A percentile compares a stretch with the other conserved stretches of the same genome.
Evolutionary conservation across 1,139 yeast genomes (phyloP).

Genomic region (Meyerozyma sp.): DNA sequence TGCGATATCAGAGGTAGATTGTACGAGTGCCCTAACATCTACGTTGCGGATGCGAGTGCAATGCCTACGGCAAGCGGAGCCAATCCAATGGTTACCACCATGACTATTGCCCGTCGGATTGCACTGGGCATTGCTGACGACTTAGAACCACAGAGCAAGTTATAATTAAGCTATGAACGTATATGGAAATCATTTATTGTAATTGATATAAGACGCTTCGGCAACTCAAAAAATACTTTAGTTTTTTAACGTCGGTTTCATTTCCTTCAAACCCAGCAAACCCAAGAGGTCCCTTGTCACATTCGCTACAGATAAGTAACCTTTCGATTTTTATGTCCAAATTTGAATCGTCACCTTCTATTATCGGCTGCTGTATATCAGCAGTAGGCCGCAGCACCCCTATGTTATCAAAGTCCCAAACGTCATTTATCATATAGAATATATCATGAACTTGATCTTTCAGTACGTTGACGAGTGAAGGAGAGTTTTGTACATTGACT

Average conservation of each 20-base stretch:
- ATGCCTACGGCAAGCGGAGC: constrained; percentile 60
- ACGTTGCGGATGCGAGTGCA: constrained; percentile 53
- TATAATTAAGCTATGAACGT: constrained; percentile 11
- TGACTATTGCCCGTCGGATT: constrained; percentile 37
- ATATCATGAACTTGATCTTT: constrained; percentile 3
- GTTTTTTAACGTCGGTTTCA: constrained; percentile 26
- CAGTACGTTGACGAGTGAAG: not conserved
- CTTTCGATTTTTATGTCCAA: constrained; percentile 36
- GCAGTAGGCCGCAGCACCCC: constrained; percentile 58
- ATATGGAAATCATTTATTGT: not conserved
- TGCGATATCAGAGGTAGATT: constrained; percentile 45
- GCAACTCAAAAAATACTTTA: constrained; percentile 40
- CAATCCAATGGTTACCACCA: constrained; percentile 47
- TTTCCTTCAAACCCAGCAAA: constrained; percentile 44
- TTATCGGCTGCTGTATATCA: constrained; percentile 14
- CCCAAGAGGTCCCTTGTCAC: constrained; percentile 73
- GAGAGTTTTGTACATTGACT: not conserved
- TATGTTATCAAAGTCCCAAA: constrained; percentile 74
- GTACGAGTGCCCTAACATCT: constrained; percentile 48
- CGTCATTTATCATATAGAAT: constrained; percentile 46
- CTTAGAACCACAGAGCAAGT: constrained; percentile 24
- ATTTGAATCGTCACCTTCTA: constrained; percentile 11
- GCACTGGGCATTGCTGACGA: constrained; percentile 32
- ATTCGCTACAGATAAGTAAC: constrained; percentile 61
- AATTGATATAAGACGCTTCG: constrained; percentile 37